A percentile compares a stretch with the other conserved stretches of the same genome.
Evolutionary conservation across 257 asterid genomes (phyloP).

Genomic region (Lycium barbarum): DNA sequence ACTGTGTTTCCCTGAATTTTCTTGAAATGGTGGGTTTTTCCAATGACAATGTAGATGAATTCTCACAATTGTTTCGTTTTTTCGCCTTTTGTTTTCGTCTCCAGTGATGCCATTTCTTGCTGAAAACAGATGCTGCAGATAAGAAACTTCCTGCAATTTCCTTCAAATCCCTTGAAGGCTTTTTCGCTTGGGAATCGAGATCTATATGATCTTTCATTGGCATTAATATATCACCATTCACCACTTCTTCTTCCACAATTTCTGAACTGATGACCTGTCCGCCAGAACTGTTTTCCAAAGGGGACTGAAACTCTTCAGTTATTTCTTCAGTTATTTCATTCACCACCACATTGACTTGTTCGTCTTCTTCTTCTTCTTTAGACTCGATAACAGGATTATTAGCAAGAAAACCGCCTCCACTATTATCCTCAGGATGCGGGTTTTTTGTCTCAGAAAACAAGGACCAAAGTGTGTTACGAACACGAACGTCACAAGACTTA

Average conservation of each 20-base stretch:
- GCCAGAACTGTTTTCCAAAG: conserved; percentile 31
- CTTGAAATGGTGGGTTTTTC: conserved; percentile 72
- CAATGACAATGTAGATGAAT: conserved; percentile 57
- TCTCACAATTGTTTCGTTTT: conserved; percentile 56
- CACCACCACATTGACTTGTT: conserved; percentile 1
- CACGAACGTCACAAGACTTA: conserved; percentile 91
- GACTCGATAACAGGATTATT: conserved; percentile 44
- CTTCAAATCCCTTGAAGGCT: conserved; percentile 49
- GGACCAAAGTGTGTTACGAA: conserved; percentile 62
- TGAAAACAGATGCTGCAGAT: conserved; percentile 86
- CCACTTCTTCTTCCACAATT: conserved; percentile 54
- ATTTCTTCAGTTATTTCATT: conserved; percentile 46
- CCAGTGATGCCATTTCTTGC: conserved; percentile 94
- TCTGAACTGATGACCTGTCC: conserved; percentile 42
- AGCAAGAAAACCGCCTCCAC: conserved; percentile 21
- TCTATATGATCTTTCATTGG: conserved; percentile 71
- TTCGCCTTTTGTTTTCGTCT: conserved; percentile 80
- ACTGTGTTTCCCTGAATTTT: conserved; percentile 76
- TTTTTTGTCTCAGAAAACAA: conserved; percentile 52
- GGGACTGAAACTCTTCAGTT: conserved; percentile 45
- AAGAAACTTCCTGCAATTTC: conserved; percentile 59
- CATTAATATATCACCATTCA: conserved; percentile 38
- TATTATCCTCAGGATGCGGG: conserved; percentile 28
- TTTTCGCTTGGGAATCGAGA: conserved; percentile 58
- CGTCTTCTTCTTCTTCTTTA: conserved; percentile 37